phyloP scores from a whole-genome alignment of 257 asterid genomes.

The Penstemon eatonii region DNA sequence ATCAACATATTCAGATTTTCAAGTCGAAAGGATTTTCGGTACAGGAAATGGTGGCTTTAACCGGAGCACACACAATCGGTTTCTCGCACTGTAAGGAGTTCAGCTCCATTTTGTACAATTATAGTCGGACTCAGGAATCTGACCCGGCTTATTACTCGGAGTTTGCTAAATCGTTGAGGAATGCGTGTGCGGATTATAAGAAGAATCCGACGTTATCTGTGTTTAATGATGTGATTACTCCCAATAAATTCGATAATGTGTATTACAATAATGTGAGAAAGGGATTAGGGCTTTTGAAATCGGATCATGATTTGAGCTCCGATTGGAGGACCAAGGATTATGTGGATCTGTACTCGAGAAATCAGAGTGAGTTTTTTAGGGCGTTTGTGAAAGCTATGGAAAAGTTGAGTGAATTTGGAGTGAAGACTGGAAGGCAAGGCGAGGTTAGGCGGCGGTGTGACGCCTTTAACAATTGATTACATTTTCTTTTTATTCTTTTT shows the following conservation, averaged over 20 bases:
- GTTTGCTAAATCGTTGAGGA: constrained; percentile 56
- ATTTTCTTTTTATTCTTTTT: no score
- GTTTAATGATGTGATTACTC: constrained; percentile 73
- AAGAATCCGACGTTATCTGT: constrained; percentile 74
- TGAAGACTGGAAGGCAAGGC: constrained; percentile 68
- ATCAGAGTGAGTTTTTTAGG: constrained; percentile 62
- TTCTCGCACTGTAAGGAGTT: constrained; percentile 93
- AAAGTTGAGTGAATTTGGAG: constrained; percentile 67
- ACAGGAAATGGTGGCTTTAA: constrained; percentile 80
- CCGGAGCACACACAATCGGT: constrained; percentile 97
- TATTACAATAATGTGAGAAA: constrained; percentile 61
- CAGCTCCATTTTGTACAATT: constrained; percentile 61
- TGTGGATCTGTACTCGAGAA: constrained; percentile 53
- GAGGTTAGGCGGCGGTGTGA: constrained; percentile 94
- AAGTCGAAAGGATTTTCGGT: constrained; percentile 52
- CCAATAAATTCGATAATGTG: constrained; percentile 68
- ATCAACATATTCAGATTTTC: constrained; percentile 58
- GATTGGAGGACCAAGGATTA: constrained; percentile 55
- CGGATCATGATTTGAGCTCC: constrained; percentile 62
- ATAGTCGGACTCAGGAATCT: constrained; percentile 44
- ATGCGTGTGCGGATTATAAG: constrained; percentile 59
- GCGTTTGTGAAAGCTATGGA: constrained; percentile 82
- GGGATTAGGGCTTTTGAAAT: constrained; percentile 69
- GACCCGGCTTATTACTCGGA: constrained; percentile 73
- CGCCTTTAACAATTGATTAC: constrained; percentile 51